Evolutionary conservation across 129 eudicot species (phyloP), one percentile per base, ranked within the genome.

Genomic region (Lactuca saligna): DNA sequence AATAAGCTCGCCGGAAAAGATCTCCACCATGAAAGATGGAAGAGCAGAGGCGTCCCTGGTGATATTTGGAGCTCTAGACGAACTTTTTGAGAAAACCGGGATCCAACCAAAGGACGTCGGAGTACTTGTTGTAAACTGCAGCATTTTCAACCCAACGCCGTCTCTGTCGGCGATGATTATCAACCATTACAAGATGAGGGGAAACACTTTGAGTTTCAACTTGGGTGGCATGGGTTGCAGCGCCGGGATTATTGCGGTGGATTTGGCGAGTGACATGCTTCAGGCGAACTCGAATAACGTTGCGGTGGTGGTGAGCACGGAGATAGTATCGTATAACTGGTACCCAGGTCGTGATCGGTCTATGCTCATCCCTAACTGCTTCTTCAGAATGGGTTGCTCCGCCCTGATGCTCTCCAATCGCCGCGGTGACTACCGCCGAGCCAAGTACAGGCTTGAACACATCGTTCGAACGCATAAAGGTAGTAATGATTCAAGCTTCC

Each of bases 141-240:
- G 97, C 87, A 70, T 86, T n/a, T 88, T 88, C 73, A 88, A 86
- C 75, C 96, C 96, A 1, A 89, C 96, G 0, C 97, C 97, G 1
- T 91, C 97, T 0, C 78, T 91, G 0, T 91, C 97, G 0, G 94
- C 97, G n/a, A 91, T 91, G 97, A 73, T 91, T 3, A 88, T 91
- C 13, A 91, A 91, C 69, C 96, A 86, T 82, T 91, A 91, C 75
- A 91, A 91, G 53, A 91, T 91, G 97, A 78, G 96, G 64, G 97
- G 97, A 13, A 85, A 91, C 62, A 74, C 88, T 4, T 33, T 91
- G 74, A 91, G 94, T 49, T 91, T 88, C 61, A 91, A 91, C 33
- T 67, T 91, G 5, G 97, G 97, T 0, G 97, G 97, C 0, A 91
- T 91, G 97, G 97, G 97, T 0, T 91, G 97, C 63, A 91, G 97